Evolutionary conservation across 2,329 filamentous ascomycete genomes (phyloP).

Genomic region (Aspergillus arachidicola): DNA sequence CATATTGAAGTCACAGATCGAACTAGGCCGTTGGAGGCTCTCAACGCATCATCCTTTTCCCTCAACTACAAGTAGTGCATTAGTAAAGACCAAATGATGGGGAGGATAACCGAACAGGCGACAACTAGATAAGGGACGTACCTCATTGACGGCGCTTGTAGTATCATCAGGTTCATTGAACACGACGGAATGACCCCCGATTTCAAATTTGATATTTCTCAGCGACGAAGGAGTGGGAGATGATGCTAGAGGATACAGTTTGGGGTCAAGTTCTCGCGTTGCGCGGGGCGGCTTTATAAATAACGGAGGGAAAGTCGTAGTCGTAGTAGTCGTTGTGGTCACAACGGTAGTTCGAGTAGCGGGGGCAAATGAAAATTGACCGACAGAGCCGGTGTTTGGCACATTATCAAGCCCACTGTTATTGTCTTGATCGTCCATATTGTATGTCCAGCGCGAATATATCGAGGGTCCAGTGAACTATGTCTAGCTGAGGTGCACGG

Average conservation of each 20-base stretch:
- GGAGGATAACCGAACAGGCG: neutral
- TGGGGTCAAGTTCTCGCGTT: conserved; percentile 74
- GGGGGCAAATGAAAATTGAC: conserved; percentile 64
- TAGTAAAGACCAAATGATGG: neutral
- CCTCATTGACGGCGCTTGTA: conserved; percentile 55
- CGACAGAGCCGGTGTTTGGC: conserved; percentile 49
- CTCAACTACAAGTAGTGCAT: conserved; percentile 41
- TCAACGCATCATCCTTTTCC: conserved; percentile 47
- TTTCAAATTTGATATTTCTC: conserved; percentile 73
- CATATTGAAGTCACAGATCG: conserved; percentile 49
- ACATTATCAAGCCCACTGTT: conserved; percentile 23
- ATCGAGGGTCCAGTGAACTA: conserved; percentile 14
- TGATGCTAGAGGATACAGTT: conserved; percentile 84
- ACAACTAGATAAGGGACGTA: conserved; percentile 37
- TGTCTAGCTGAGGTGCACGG: conserved; percentile 6
- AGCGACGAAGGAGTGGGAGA: conserved; percentile 80
- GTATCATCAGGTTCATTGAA: conserved; percentile 66
- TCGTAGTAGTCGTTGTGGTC: conserved; percentile 90
- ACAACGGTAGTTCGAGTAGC: conserved; percentile 69
- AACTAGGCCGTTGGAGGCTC: conserved; percentile 51
- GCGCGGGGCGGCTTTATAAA: conserved; percentile 73
- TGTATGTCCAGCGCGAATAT: conserved; percentile 21
- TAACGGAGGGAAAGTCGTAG: conserved; percentile 78
- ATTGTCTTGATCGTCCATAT: conserved; percentile 32
- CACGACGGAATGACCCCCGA: conserved; percentile 62